Conservation (phyloP, 345 rosid genomes). For the Leavenworthia alabamica region DNA sequence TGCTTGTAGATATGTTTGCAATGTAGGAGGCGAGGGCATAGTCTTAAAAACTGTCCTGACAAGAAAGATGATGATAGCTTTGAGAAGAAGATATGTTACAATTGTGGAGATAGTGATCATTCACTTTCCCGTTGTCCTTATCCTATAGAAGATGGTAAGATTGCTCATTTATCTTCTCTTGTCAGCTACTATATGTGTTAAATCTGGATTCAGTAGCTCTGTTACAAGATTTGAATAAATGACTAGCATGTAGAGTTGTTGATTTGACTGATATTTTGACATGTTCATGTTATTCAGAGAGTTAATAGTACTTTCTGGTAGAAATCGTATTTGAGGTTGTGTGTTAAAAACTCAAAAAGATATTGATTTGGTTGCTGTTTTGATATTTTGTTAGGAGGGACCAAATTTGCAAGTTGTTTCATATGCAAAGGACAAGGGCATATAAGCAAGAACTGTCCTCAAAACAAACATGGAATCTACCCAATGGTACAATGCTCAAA, state of each 20-base stretch:
- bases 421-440: conserved; percentile 76
- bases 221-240: neutral
- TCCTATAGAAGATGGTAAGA: conserved; percentile 72
- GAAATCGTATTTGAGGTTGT: neutral
- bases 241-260: neutral
- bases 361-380: neutral
- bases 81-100: conserved; percentile 67
- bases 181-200: neutral
- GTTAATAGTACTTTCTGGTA: neutral
- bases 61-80: conserved; percentile 51
- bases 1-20: conserved; percentile 71
- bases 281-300: neutral
- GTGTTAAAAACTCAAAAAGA: neutral
- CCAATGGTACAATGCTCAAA: conserved; percentile 62
- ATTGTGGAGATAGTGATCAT: conserved; percentile 80
- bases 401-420: conserved; percentile 84
- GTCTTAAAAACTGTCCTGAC: conserved; percentile 70
- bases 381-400: conserved; percentile 53
- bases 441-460: conserved; percentile 86
- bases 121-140: conserved; percentile 66
- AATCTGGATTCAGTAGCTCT: too few relatives aligned
- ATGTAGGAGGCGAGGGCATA: conserved; percentile 78
- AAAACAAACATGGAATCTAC: conserved; percentile 76
- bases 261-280: neutral
- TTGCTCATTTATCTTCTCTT: neutral